A percentile compares a stretch with the other conserved stretches of the same genome.
These are phyloP conservation scores for Thielaviopsis ethacetica DNA, from an alignment of 2,329 filamentous ascomycete genomes.

Conservation along the genomic window DNA sequence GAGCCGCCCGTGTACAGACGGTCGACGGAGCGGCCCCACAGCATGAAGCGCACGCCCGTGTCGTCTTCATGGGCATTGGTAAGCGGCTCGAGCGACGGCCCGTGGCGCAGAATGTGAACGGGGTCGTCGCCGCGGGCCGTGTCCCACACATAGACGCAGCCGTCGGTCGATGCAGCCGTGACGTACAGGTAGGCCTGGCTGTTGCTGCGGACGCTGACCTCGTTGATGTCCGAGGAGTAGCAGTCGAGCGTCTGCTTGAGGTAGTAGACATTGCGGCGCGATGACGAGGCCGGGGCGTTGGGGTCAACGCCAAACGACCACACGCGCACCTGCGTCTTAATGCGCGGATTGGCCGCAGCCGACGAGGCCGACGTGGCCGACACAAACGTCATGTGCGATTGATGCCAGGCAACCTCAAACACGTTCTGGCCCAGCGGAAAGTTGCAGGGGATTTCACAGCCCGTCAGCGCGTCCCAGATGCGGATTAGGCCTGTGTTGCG, in stretches of 20 bases:
- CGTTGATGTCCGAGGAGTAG: conserved; percentile 43
- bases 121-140: conserved; percentile 37
- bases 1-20: conserved; percentile 48
- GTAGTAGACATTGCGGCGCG: conserved; percentile 15
- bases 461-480: conserved; percentile 36
- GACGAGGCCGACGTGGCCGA: conserved; percentile 37
- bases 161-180: conserved; percentile 45
- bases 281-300: neutral
- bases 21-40: conserved; percentile 40
- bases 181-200: conserved; percentile 33
- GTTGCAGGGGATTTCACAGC: conserved; percentile 29
- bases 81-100: conserved; percentile 25
- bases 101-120: conserved; percentile 39
- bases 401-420: conserved; percentile 50
- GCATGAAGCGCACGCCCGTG: conserved; percentile 45
- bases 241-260: conserved; percentile 42
- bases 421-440: conserved; percentile 41
- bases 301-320: neutral
- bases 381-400: conserved; percentile 33
- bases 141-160: conserved; percentile 47
- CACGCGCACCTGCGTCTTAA: conserved; percentile 41
- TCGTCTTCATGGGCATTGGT: conserved; percentile 37
- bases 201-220: conserved; percentile 42
- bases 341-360: conserved; percentile 24
- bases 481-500: conserved; percentile 42